Conservation (phyloP, 345 rosid species). For the Salix viminalis region DNA sequence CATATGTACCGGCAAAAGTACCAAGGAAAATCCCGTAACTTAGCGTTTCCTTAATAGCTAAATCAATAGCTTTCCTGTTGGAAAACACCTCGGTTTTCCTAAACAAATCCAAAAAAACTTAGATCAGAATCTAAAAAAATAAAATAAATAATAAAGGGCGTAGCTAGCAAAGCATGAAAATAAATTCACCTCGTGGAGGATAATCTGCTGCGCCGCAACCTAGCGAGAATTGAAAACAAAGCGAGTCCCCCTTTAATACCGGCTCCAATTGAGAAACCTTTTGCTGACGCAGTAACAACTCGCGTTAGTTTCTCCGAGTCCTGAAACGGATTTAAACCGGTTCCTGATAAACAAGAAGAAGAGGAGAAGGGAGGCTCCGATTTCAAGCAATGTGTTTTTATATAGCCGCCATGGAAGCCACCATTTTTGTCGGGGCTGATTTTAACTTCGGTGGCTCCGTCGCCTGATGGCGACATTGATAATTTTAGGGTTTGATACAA, state of each 20-base stretch:
- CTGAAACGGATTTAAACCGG: slow-evolving; percentile 26
- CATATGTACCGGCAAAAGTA: slow-evolving; percentile 88
- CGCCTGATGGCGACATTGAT: slow-evolving; percentile 16
- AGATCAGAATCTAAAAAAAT: slow-evolving; percentile 1
- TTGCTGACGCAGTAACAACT: slow-evolving; percentile 55
- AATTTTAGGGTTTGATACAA: background rate
- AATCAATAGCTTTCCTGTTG: slow-evolving; percentile 53
- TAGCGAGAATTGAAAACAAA: slow-evolving; percentile 66
- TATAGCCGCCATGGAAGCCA: slow-evolving; percentile 16
- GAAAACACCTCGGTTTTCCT: slow-evolving; percentile 62
- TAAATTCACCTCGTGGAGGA: slow-evolving; percentile 36
- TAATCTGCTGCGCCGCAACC: slow-evolving; percentile 58
- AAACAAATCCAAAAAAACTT: slow-evolving; percentile 3
- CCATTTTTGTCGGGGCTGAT: slow-evolving; percentile 29
- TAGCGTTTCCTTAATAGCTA: slow-evolving; percentile 79
- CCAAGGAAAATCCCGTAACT: slow-evolving; percentile 89
- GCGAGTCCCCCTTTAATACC: slow-evolving; percentile 93
- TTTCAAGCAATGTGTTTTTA: slow-evolving; percentile 29
- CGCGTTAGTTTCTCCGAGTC: slow-evolving; percentile 71
- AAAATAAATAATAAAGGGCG: background rate
- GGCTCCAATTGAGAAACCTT: slow-evolving; percentile 90
- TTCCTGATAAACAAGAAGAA: slow-evolving; percentile 20
- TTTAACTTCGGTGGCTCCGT: slow-evolving; percentile 20
- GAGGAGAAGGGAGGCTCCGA: slow-evolving; percentile 33
- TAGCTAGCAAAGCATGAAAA: background rate